Evolutionary conservation across 1,139 yeast species (phyloP), one percentile per base, ranked within the genome.

Genomic region (Saccharomyces hybrid): DNA sequence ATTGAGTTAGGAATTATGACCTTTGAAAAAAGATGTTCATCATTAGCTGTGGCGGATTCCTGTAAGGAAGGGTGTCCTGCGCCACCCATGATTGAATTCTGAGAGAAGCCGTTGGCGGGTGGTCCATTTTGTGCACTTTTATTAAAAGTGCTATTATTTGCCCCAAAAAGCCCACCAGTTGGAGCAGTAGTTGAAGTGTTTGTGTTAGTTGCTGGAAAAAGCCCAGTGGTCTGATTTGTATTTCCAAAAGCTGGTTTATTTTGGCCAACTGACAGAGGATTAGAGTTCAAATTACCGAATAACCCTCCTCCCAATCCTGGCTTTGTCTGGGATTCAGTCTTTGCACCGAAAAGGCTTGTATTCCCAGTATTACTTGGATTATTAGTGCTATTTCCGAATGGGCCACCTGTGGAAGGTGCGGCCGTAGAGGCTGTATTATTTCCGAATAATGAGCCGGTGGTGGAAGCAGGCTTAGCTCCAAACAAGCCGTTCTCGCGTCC

Each of bases 401-500:
- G 65, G 47, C 63, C 61, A 11, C 58, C 59, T 9, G 55, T 44
- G 62, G 59, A 34, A 59, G 58, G 28, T 16, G 67, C 63, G 20
- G 57, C 55, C 6, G 59, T 46, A 16, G 59, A 44, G 50, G 63
- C 58, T 11, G 59, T 50, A 34, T 56, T 55, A 46, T 53, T 51
- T n/a, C 61, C 63, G 51, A 61, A 64, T 16, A 66, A 46, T 2
- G 50, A 46, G 14, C 56, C 51, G 51, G 56, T 47, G 5, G 53
- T 52, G 5, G 62, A 55, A 23, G 65, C 56, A 34, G 65, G 63
- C 58, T 65, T 69, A 38, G 60, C 59, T 9, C 78, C 77, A 64
- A 76, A 72, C 42, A 73, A 57, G 2, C 77, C 72, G 62, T 63
- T 20, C 6, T 71, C 66, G 41, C 55, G 53, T 27, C 59, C 59